A percentile compares a stretch with the other conserved stretches of the same genome.
Evolutionary conservation across 345 rosid species (phyloP).

Genomic region (Reutealis trisperma): DNA sequence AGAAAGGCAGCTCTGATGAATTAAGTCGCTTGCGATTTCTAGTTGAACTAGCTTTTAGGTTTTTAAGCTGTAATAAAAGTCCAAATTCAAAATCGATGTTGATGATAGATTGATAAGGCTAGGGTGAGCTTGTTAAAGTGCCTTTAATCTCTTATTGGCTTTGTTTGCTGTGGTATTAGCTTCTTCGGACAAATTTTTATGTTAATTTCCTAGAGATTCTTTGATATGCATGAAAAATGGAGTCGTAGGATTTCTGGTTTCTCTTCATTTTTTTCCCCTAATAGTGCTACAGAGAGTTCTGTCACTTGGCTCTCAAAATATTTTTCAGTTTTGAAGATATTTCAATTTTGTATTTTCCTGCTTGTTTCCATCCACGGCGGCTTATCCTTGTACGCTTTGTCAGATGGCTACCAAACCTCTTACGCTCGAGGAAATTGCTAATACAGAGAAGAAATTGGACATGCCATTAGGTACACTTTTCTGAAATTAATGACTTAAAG

Average conservation of each 20-base stretch:
- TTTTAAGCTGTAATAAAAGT: background rate
- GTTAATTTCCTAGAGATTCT: background rate
- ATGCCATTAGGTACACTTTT: slow-evolving; percentile 71
- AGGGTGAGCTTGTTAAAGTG: background rate
- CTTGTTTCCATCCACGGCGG: background rate
- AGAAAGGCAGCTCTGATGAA: background rate
- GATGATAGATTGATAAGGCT: background rate
- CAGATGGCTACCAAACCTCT: slow-evolving; percentile 75
- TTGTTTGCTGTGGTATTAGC: background rate
- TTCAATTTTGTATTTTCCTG: background rate
- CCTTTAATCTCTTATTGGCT: background rate
- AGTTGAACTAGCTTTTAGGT: background rate
- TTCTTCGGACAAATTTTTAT: too few relatives aligned
- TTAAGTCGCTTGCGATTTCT: background rate
- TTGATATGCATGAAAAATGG: background rate
- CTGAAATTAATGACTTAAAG: background rate
- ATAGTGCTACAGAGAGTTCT: background rate
- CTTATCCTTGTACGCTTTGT: background rate
- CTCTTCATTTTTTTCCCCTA: background rate
- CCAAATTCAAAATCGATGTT: too few relatives aligned
- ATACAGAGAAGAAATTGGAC: slow-evolving; percentile 83
- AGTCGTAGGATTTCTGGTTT: background rate
- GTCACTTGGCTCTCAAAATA: too few relatives aligned
- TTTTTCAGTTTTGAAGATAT: background rate
- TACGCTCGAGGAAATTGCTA: slow-evolving; percentile 71